Conservation (phyloP, 2,329 filamentous ascomycete species). For the Botrytis galanthina region DNA sequence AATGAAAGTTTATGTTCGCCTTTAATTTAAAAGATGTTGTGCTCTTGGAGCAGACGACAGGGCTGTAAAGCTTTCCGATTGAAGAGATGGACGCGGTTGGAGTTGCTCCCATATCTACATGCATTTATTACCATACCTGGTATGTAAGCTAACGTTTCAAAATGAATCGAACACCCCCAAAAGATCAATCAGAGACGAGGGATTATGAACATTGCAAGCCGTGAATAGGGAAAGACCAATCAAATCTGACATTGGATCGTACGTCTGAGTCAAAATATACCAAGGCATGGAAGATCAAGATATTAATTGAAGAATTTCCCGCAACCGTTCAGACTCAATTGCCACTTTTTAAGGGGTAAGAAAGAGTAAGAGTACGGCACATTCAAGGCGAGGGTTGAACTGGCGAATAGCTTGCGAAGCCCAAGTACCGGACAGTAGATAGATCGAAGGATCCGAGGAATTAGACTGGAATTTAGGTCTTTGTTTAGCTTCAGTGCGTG, state of each 20-base stretch:
- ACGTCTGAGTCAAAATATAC: background rate
- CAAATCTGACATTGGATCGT: background rate
- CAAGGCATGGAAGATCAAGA: background rate
- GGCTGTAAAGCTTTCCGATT: background rate
- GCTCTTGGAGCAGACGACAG: background rate
- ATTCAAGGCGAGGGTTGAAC: background rate
- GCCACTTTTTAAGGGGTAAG: constrained; percentile 1
- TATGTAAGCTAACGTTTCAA: constrained; percentile 8
- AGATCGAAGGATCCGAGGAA: background rate
- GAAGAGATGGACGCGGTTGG: background rate
- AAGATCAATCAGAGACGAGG: constrained; percentile 1
- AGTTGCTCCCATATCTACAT: background rate
- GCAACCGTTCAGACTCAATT: background rate
- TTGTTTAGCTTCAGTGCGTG: constrained; percentile 3
- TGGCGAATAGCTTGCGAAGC: background rate
- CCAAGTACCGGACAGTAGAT: background rate
- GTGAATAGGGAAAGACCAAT: background rate
- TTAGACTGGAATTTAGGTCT: background rate
- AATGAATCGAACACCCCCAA: constrained; percentile 1
- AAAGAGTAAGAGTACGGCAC: background rate
- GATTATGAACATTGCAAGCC: background rate
- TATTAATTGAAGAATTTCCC: background rate
- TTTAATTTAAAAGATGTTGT: background rate
- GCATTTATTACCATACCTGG: background rate
- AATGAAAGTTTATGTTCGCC: background rate